These are phyloP conservation scores for Vigna angularis DNA, from an alignment of 306 rosid species.

Conservation along the genomic window DNA sequence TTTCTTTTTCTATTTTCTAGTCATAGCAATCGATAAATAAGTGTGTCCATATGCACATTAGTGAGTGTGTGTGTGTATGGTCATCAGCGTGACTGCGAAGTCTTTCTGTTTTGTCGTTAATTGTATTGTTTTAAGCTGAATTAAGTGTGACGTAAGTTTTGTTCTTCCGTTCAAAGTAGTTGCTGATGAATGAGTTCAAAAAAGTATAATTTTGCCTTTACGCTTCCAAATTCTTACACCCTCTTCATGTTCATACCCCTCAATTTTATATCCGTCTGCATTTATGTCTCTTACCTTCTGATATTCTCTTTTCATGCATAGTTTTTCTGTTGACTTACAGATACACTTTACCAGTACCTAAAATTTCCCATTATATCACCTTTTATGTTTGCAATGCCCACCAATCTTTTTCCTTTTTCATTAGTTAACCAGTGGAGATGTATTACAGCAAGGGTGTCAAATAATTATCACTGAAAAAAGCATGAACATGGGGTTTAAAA, in stretches of 20 bases:
- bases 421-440: background rate
- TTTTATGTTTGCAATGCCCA: background rate
- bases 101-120: slow-evolving; percentile 21
- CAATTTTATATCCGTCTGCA: background rate
- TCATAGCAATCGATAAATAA: slow-evolving; percentile 16
- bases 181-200: slow-evolving; percentile 15
- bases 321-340: too few relatives aligned
- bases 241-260: background rate
- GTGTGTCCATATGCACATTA: slow-evolving; percentile 41
- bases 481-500: slow-evolving; percentile 14
- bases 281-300: background rate
- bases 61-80: background rate
- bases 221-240: background rate
- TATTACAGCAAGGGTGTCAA: background rate
- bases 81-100: slow-evolving; percentile 5
- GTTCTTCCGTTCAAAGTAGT: background rate
- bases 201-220: background rate
- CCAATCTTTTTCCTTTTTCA: background rate
- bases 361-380: background rate
- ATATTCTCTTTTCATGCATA: background rate
- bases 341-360: too few relatives aligned
- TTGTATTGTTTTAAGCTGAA: slow-evolving; percentile 19
- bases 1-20: slow-evolving; percentile 9
- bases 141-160: slow-evolving; percentile 19
- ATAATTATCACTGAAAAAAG: background rate